phyloP scores from a whole-genome alignment of 1,139 yeast genomes.

The Yamadazyma jaroonii region DNA sequence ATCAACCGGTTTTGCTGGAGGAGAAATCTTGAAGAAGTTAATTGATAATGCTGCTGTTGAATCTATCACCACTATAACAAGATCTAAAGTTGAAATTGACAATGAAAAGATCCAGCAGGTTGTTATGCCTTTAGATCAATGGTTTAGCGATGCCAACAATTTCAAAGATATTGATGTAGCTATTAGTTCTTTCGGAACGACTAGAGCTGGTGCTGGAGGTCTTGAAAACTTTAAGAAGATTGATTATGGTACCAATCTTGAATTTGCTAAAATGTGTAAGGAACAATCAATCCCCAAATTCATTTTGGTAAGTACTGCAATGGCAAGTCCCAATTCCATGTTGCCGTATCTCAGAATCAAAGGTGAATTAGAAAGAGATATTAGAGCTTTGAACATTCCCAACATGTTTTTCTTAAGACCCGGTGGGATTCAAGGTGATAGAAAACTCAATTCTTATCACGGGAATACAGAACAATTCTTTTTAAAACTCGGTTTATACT shows the following conservation, averaged over 20 bases:
- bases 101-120: constrained; percentile 24
- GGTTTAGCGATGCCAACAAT: constrained; percentile 28
- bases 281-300: constrained; percentile 61
- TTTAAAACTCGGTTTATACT: constrained; percentile 22
- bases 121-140: constrained; percentile 33
- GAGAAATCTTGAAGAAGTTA: constrained; percentile 39
- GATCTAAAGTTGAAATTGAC: constrained; percentile 30
- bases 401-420: constrained; percentile 69
- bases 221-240: constrained; percentile 57
- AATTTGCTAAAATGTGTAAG: constrained; percentile 68
- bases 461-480: constrained; percentile 10
- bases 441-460: constrained; percentile 40
- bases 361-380: constrained; percentile 62
- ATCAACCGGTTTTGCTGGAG: constrained; percentile 63
- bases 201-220: constrained; percentile 59
- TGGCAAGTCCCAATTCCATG: constrained; percentile 52
- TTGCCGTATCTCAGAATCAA: constrained; percentile 59
- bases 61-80: constrained; percentile 39
- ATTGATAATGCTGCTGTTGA: constrained; percentile 26
- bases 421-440: constrained; percentile 60
- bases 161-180: constrained; percentile 11
- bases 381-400: constrained; percentile 58
- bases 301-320: constrained; percentile 59
- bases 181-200: constrained; percentile 64
- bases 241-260: constrained; percentile 66